Base-by-base conservation (phyloP, 441 rosid genomes). In the Melastoma candidum region DNA sequence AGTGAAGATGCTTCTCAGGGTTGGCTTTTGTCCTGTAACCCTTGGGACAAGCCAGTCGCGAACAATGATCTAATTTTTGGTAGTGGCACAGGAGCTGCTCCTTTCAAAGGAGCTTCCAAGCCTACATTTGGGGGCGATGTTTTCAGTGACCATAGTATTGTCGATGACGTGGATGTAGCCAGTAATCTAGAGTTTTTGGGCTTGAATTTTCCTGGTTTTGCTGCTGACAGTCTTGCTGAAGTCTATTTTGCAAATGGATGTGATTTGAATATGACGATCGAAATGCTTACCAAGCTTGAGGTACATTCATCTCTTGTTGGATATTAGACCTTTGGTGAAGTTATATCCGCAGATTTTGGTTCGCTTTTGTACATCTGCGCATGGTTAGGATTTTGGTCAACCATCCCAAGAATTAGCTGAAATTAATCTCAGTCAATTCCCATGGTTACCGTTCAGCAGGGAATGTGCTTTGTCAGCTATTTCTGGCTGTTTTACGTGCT, bases 211-310 rank as follows among this genome's bases (percentile, higher is more conserved):
- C 92, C 98, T 61, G 98, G 96, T 17, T 92, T 92, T 68, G 89
- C 94, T 55, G 73, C 85, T 47, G 98, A 88, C 69, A 88, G 98
- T 74, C 87, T 92, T 22, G 83, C 89, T 11, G 97, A 92, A 68
- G 98, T 92, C 56, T 92, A 77, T 73, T 75, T 71, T 65, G 95
- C 98, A 51, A 88, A 79, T 78, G 87, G 89, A 12, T 82, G 87
- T 63, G 95, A 92, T 71, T 66, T 92, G 68, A 84, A 78, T 58
- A 74, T 84, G 70, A 92, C 98, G 10, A 67, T 92, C 56, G 98
- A 92, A 74, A 92, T 88, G 92, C 95, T 92, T 56, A 88, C 89
- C 64, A 97, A 85, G 71, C 93, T 92, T 24, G 98, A 92, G 98
- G 98, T 92, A 70, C 49, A 54, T 56, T 55, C 66, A 17, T 47